These are phyloP conservation scores for Phaeosphaeriaceae sp. DNA, from an alignment of 2,329 filamentous ascomycete species.

Conservation along the genomic window DNA sequence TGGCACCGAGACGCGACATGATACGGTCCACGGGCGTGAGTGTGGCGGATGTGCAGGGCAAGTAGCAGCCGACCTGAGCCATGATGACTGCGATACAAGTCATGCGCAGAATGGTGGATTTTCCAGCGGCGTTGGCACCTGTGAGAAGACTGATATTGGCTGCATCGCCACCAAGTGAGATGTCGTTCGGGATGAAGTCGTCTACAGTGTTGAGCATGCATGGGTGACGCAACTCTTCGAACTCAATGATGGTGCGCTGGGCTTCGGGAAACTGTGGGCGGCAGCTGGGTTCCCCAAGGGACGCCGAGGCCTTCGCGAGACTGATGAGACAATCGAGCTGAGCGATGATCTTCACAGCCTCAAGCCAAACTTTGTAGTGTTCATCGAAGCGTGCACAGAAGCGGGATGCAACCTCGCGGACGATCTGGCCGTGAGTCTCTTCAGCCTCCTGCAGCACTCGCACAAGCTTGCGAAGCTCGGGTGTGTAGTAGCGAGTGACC, in stretches of 20 bases:
- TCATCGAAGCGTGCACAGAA: conserved; percentile 90
- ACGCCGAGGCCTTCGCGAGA: conserved; percentile 84
- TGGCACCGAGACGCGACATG: conserved; percentile 96
- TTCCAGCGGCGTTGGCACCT: conserved; percentile 95
- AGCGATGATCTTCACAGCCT: conserved; percentile 86
- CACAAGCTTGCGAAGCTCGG: conserved; percentile 80
- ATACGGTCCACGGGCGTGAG: conserved; percentile 95
- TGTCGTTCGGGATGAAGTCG: conserved; percentile 96
- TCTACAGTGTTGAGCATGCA: conserved; percentile 89
- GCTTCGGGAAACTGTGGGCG: conserved; percentile 86
- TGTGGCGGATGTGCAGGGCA: conserved; percentile 81
- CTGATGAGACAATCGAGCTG: conserved; percentile 96
- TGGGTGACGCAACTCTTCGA: conserved; percentile 89
- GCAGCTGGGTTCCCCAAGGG: conserved; percentile 85
- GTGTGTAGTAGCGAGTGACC: conserved; percentile 93
- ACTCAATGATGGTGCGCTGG: conserved; percentile 86
- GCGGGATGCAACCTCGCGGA: conserved; percentile 81
- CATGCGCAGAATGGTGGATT: conserved; percentile 96
- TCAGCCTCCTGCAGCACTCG: conserved; percentile 91
- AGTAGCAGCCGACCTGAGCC: conserved; percentile 93
- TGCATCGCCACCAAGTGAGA: conserved; percentile 80
- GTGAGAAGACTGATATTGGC: conserved; percentile 91
- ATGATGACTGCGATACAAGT: conserved; percentile 97
- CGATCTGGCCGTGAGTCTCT: conserved; percentile 89
- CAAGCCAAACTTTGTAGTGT: conserved; percentile 84